Evolutionary conservation across 306 rosid species (phyloP).

Genomic region (Prunus mume): DNA sequence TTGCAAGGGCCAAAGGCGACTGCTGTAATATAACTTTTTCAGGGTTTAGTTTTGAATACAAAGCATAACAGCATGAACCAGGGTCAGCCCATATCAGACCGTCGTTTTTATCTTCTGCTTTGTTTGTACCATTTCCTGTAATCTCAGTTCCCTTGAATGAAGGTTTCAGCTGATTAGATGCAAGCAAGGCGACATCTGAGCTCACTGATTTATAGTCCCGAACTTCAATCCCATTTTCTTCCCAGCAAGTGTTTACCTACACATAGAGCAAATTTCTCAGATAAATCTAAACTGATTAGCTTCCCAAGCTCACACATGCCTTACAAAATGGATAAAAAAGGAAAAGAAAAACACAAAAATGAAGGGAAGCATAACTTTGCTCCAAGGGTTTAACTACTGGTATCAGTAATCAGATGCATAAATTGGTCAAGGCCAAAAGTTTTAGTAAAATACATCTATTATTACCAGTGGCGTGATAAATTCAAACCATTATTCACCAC

Average conservation of each 20-base stretch:
- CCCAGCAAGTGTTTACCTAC: slow-evolving; percentile 67
- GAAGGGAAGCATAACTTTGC: not conserved
- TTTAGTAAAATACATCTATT: not conserved
- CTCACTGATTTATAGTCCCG: slow-evolving; percentile 69
- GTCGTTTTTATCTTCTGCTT: slow-evolving; percentile 38
- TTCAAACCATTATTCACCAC: not conserved
- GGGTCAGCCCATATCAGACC: slow-evolving; percentile 86
- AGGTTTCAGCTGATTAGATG: slow-evolving; percentile 50
- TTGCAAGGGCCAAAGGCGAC: slow-evolving; percentile 97
- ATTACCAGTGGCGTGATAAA: not conserved
- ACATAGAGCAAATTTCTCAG: slow-evolving; percentile 17
- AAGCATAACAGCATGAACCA: slow-evolving; percentile 76
- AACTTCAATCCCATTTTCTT: slow-evolving; percentile 71
- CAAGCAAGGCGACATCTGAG: slow-evolving; percentile 68
- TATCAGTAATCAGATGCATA: not conserved
- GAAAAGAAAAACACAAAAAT: not conserved
- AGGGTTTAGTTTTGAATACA: slow-evolving; percentile 68
- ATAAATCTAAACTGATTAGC: not conserved
- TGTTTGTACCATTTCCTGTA: slow-evolving; percentile 38
- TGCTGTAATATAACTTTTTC: slow-evolving; percentile 64
- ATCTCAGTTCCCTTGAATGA: slow-evolving; percentile 33
- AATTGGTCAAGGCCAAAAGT: not conserved
- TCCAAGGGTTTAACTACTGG: not conserved
- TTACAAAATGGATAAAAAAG: not conserved
- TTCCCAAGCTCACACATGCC: not conserved